These are phyloP conservation scores for Penicillium capsulatum DNA, from an alignment of 2,329 filamentous ascomycete species.

Conservation along the genomic window DNA sequence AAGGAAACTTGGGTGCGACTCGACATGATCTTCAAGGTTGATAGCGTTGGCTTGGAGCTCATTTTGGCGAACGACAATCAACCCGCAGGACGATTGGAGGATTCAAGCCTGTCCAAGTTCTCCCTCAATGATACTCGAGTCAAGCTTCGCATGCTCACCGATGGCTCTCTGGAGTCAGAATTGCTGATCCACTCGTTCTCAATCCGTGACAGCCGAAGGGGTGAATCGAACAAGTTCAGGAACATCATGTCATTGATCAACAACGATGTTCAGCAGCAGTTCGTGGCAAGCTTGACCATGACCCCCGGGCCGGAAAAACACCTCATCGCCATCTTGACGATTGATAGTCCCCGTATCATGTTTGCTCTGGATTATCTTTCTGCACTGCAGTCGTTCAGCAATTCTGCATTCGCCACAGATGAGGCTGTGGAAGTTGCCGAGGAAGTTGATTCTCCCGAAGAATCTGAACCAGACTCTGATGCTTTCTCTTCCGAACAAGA, in stretches of 20 bases:
- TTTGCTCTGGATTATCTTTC: constrained; percentile 95
- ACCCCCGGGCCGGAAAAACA: constrained; percentile 76
- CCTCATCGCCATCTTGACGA: constrained; percentile 83
- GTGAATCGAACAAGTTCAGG: constrained; percentile 89
- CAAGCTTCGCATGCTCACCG: constrained; percentile 88
- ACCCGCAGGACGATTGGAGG: constrained; percentile 72
- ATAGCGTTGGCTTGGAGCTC: constrained; percentile 82
- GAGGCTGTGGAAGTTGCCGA: constrained; percentile 25
- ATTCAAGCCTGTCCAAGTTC: constrained; percentile 85
- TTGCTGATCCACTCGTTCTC: constrained; percentile 91
- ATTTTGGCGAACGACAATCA: constrained; percentile 70
- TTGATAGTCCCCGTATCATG: constrained; percentile 92
- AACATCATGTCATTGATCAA: constrained; percentile 98
- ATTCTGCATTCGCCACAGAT: constrained; percentile 59
- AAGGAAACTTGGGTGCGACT: constrained; percentile 81
- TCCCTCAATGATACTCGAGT: constrained; percentile 88
- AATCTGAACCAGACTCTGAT: constrained; percentile 36
- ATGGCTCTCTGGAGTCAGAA: constrained; percentile 87
- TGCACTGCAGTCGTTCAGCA: constrained; percentile 77
- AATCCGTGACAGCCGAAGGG: constrained; percentile 83
- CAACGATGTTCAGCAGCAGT: constrained; percentile 85
- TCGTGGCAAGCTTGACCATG: constrained; percentile 96
- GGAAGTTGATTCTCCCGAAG: constrained; percentile 34
- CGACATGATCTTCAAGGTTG: constrained; percentile 84
- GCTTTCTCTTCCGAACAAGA: constrained; percentile 27